phyloP scores from a whole-genome alignment of 2,329 filamentous ascomycete genomes.

The Calonectria hongkongensis region DNA sequence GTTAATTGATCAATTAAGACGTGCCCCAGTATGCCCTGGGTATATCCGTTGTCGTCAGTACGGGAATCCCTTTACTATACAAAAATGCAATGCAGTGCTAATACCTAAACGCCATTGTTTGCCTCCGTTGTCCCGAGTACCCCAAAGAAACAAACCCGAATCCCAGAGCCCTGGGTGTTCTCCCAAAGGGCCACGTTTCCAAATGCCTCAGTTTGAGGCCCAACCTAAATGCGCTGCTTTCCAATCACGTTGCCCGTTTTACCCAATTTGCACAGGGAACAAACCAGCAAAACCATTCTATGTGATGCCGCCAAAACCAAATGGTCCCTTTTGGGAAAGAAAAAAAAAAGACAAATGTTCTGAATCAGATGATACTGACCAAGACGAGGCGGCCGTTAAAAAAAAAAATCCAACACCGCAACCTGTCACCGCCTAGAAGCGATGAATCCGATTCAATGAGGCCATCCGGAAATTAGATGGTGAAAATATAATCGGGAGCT shows the following conservation, averaged over 20 bases:
- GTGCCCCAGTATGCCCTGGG: neutral
- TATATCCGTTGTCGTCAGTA: conserved; percentile 19
- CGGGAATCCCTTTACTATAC: neutral
- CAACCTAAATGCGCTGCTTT: conserved; percentile 4
- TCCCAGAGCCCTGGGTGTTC: neutral
- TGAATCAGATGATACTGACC: neutral
- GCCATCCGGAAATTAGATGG: conserved; percentile 3
- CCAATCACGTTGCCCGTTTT: conserved; percentile 10
- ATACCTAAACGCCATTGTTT: conserved; percentile 7
- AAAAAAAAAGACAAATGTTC: neutral
- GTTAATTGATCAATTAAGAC: conserved; percentile 21
- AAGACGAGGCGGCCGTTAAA: neutral
- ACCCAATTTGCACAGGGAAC: conserved; percentile 16
- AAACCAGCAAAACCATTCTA: conserved; percentile 6
- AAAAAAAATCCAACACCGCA: neutral
- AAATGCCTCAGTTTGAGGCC: conserved; percentile 1
- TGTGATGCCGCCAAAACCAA: conserved; percentile 4
- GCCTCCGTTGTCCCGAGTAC: neutral
- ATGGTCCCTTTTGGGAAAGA: neutral
- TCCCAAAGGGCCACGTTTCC: neutral
- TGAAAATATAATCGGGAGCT: neutral
- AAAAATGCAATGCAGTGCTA: neutral
- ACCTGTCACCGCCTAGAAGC: neutral
- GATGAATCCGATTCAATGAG: neutral
- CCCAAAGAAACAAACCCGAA: neutral